Evolutionary conservation across 1,284 basidiomycete genomes (phyloP), one percentile per base, ranked within the genome.

Genomic region (Earliella scabrosa): DNA sequence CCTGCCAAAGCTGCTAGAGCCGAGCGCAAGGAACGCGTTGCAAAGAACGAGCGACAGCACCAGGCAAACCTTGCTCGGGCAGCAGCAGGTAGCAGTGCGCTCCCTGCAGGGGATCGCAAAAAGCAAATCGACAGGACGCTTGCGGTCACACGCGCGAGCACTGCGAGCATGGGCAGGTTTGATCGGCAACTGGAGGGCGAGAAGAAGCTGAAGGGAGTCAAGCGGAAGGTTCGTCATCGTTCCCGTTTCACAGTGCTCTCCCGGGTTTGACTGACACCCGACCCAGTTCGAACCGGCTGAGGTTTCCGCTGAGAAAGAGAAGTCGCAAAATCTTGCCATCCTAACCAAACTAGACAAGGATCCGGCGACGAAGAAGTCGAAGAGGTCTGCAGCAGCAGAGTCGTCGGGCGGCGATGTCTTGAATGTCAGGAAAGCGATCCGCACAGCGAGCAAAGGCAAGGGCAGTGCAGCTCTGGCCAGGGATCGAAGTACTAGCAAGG

Each of bases 91-190:
- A 68, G 52, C 26, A 45, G 65, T 34, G 34, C 78, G 80, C 41
- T 47, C 9, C 31, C 63, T 7, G 14, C 49, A 13, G 45, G 48
- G 32, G 74, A 79, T 49, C 82, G 92, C 23, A 94, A 95, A 71
- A 68, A 72, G 16, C 87, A 93, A 18, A 83, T 98, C 18, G 90
- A 95, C 36, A 81, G 83, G 50, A 89, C 89, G 5, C 77, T 98
- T 32, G 85, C 91, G 5, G 85, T 89, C 2, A 88, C 90, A n/a
- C 86, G 92, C 53, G 77, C 82, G 35, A 93, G 93, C 57, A 98
- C 97, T 0, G 97, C 95, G 0, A 95, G 91, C 64, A 88, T 98
- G 88, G 97, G 97, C 64, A 87, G 82, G 66, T 97, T 97, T 68
- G 96, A 98, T 73, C 88, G 86, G 65, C 87, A 82, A 67, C 82